These are phyloP conservation scores for Thermomucor indicae-seudaticae DNA, from an alignment of 371 early-diverging fungal genomes.

Conservation along the genomic window DNA sequence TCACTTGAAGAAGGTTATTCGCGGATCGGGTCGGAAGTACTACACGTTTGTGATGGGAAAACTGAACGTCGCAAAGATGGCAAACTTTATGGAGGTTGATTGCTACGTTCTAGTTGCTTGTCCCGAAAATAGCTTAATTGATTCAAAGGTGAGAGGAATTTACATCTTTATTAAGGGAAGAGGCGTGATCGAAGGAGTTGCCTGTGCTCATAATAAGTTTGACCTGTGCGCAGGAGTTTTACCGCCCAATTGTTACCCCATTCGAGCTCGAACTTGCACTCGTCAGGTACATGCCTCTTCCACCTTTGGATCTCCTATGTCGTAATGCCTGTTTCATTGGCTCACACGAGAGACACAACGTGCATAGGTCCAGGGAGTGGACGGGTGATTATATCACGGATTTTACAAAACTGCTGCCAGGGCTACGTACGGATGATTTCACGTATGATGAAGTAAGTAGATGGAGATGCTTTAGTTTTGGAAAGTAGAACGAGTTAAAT, in stretches of 20 bases:
- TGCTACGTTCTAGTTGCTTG: constrained; percentile 91
- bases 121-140: constrained; percentile 90
- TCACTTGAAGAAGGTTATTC: constrained; percentile 71
- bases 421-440: constrained; percentile 36
- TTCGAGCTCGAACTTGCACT: constrained; percentile 86
- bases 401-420: constrained; percentile 60
- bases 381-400: constrained; percentile 73
- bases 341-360: constrained; percentile 9
- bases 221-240: constrained; percentile 63
- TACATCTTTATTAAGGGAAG: constrained; percentile 2
- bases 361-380: constrained; percentile 60
- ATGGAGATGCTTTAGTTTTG: no score
- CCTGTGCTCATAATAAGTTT: no score
- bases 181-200: neutral
- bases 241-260: constrained; percentile 90
- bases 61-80: constrained; percentile 92
- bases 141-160: constrained; percentile 58
- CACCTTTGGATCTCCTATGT: constrained; percentile 10
- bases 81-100: constrained; percentile 93
- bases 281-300: constrained; percentile 27
- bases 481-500: no score
- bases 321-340: no score
- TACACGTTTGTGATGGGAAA: constrained; percentile 95
- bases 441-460: constrained; percentile 34
- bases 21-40: constrained; percentile 73